phyloP scores from a whole-genome alignment of 192 early-diverging fungal genomes.

The Coemansia sp. region DNA sequence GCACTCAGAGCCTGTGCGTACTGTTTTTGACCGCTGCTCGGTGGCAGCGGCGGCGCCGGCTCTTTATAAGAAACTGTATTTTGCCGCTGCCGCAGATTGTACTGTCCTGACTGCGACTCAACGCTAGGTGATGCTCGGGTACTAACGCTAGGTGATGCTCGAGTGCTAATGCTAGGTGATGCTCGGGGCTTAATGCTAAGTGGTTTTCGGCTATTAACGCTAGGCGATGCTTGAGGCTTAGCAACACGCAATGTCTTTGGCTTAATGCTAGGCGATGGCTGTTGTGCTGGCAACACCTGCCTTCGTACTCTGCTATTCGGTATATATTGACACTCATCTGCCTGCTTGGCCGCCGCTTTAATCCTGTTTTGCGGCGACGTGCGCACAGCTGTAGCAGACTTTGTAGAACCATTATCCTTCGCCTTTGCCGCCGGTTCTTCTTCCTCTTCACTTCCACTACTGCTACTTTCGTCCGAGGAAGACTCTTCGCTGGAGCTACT shows the following conservation, averaged over 20 bases:
- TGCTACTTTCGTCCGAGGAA: neutral
- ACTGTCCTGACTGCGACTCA: neutral
- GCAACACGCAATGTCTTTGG: too few relatives aligned
- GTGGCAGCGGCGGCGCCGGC: neutral
- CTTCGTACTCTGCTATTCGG: neutral
- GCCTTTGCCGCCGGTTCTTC: too few relatives aligned
- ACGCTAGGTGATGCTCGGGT: too few relatives aligned
- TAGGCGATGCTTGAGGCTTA: too few relatives aligned
- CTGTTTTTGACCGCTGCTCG: neutral
- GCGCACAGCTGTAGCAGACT: neutral
- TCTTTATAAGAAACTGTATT: constrained; percentile 10
- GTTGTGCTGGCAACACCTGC: neutral
- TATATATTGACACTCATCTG: neutral
- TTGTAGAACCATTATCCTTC: too few relatives aligned
- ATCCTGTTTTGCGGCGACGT: neutral
- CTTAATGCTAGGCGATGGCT: neutral
- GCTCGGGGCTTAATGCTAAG: too few relatives aligned
- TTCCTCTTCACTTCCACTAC: too few relatives aligned
- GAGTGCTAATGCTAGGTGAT: too few relatives aligned
- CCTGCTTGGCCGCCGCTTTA: neutral
- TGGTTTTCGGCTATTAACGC: too few relatives aligned
- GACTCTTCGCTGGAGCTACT: neutral
- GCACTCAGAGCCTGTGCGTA: constrained; percentile 1
- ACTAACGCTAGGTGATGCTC: too few relatives aligned
- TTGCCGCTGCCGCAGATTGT: constrained; percentile 16